Evolutionary conservation across 768 basidiomycete genomes (phyloP), one percentile per base, ranked within the genome.

Genomic region (Lactarius sp.): DNA sequence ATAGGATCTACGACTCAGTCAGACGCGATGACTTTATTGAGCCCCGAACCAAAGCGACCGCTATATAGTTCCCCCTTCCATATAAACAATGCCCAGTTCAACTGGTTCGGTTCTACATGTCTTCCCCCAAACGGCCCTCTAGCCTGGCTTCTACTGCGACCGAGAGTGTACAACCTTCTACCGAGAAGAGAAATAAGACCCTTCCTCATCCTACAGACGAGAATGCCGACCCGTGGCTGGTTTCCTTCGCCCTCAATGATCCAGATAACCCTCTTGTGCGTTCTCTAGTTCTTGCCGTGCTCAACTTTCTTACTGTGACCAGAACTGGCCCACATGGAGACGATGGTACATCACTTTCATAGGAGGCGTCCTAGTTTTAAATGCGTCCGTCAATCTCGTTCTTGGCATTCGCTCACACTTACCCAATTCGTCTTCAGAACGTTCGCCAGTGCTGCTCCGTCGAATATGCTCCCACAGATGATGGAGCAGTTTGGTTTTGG

Each of bases 381-480:
- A 82, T 69, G 81, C 81, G 84, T 82, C 59, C 67, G 80, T 76
- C 34, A 7, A 53, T 22, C 55, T 39, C 33, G 14, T 44, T 37
- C n/a, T 46, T 44, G 12, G 33, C 50, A 33, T 36, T 52, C 34
- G 6, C 55, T 66, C 44, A 56, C 41, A 22, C 47, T 47, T 22
- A 52, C 31, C 16, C 9, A 50, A 49, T 64, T 44, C 20, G 18
- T 56, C 58, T 10, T 14, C 64, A 86, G 85, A 22, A 86, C 85
- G 1, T 87, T 85, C 69, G 79, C 86, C 16, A 85, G 84, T 66
- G 80, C 85, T 16, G 82, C 82, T 0, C 83, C 85, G 1, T 76
- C 83, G 33, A 79, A 81, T 6, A 75, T 85, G 60, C 73, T 81
- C 36, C 71, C 73, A 1, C 69, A 77, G 18, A 69, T 88, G 42